These are phyloP conservation scores for Stagonosporopsis vannaccii DNA, from an alignment of 2,329 filamentous ascomycete genomes.

Conservation along the genomic window DNA sequence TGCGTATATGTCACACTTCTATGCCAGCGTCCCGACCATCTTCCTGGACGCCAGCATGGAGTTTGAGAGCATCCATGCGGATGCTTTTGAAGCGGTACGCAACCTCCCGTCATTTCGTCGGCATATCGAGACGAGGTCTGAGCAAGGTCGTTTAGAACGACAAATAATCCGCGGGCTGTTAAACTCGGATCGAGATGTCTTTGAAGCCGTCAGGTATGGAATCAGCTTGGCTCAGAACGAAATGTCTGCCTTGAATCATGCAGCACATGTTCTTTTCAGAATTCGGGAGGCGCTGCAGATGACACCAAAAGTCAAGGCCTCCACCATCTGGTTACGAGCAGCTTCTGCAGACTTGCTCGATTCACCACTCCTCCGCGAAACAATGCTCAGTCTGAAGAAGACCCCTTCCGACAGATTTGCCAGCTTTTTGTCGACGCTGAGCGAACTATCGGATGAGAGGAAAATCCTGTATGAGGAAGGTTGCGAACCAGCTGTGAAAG, in stretches of 20 bases:
- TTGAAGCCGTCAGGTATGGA: constrained; percentile 35
- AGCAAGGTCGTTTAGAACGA: constrained; percentile 22
- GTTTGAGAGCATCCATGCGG: constrained; percentile 57
- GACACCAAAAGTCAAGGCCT: constrained; percentile 46
- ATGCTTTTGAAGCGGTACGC: constrained; percentile 72
- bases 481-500: constrained; percentile 25
- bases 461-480: constrained; percentile 1
- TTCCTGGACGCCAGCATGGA: constrained; percentile 57
- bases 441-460: neutral
- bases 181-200: constrained; percentile 65
- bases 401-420: constrained; percentile 63
- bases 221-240: constrained; percentile 46
- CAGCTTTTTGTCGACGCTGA: constrained; percentile 53
- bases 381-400: constrained; percentile 67
- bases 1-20: constrained; percentile 86
- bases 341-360: constrained; percentile 63
- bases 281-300: constrained; percentile 51
- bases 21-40: constrained; percentile 76
- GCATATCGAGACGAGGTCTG: constrained; percentile 51
- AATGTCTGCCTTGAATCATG: constrained; percentile 52
- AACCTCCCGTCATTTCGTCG: constrained; percentile 70
- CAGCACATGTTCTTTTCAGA: constrained; percentile 43
- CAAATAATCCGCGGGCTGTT: constrained; percentile 63
- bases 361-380: constrained; percentile 60
- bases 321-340: constrained; percentile 67